phyloP scores from a whole-genome alignment of 805 yeast genomes.

The Candida patagonica region DNA sequence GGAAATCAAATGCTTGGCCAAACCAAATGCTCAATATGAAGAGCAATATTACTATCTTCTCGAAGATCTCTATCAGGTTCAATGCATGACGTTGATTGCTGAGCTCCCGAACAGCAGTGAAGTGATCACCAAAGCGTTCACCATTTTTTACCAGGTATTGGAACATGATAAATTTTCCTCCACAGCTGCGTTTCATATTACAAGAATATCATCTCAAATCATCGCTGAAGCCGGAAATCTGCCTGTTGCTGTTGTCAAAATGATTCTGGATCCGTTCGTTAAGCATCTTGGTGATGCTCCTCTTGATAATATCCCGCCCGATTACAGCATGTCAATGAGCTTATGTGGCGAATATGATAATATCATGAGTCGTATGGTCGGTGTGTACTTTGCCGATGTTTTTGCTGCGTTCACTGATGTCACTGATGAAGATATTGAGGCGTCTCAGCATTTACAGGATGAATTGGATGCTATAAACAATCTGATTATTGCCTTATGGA shows the following conservation, averaged over 20 bases:
- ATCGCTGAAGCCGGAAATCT: constrained; percentile 61
- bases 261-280: constrained; percentile 58
- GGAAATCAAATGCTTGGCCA: constrained; percentile 47
- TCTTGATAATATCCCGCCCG: constrained; percentile 42
- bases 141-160: constrained; percentile 48
- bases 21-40: constrained; percentile 47
- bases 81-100: constrained; percentile 62
- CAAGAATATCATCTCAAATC: constrained; percentile 67
- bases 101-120: constrained; percentile 58
- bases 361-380: constrained; percentile 62
- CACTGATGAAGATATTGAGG: constrained; percentile 15
- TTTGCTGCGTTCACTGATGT: constrained; percentile 29
- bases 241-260: constrained; percentile 49
- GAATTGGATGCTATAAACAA: constrained; percentile 54
- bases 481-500: constrained; percentile 64
- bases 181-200: constrained; percentile 43
- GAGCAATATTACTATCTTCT: constrained; percentile 56
- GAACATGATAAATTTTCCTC: constrained; percentile 35
- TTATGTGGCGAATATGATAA: constrained; percentile 66
- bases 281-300: constrained; percentile 18
- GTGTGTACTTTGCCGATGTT: constrained; percentile 72
- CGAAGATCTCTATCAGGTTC: constrained; percentile 62
- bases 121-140: constrained; percentile 48
- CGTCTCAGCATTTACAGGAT: constrained; percentile 13
- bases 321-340: constrained; percentile 53